Base-by-base conservation (phyloP, 139 green algal species). In the Chlamydomonas eustigma region DNA sequence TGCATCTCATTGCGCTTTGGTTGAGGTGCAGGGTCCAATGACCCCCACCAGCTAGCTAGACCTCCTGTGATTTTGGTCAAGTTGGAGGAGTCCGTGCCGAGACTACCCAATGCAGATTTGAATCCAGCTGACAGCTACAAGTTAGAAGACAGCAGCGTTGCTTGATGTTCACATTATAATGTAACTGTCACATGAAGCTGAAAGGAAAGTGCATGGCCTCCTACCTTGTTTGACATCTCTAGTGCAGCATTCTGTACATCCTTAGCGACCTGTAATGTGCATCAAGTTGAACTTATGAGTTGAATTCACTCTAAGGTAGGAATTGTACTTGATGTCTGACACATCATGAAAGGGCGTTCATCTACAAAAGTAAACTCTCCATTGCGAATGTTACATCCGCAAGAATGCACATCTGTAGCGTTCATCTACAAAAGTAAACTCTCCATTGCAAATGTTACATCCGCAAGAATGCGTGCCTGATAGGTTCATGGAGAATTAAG, bases 41-140 rank as follows among this genome's bases (percentile, higher is more conserved):
- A 73, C 35, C 65, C 63, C 80, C 80, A 85, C 80, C 80, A 85
- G 65, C 66, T 80, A 28, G 37, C 51, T 0, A 85, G 37, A 6
- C 76, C 80, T 18, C 76, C 76, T 4, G 68, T 73, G 4, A 85
- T 25, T 67, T 75, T 77, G 51, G 64, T 72, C 12, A 68, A 28
- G 52, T 28, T 68, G 52, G 52, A 31, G 4, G 52, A 4, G 4
- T 68, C 52, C 6, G 52, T 31, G 12, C 52, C 52, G 4, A 68
- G 52, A 28, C 18, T 31, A 33, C 18, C 52, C 6, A 68, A 28
- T 28, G 52, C 52, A 4, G 52, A 68, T 28, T 33, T 68, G 18
- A 68, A 68, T 28, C 52, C 52, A 35, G 52, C 52, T 33, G 52
- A 35, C 8, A 68, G 52, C 52, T 68, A 58, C 12, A 58, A 58